Evolutionary conservation across 257 asterid genomes (phyloP).

Genomic region (Anisodus acutangulus): DNA sequence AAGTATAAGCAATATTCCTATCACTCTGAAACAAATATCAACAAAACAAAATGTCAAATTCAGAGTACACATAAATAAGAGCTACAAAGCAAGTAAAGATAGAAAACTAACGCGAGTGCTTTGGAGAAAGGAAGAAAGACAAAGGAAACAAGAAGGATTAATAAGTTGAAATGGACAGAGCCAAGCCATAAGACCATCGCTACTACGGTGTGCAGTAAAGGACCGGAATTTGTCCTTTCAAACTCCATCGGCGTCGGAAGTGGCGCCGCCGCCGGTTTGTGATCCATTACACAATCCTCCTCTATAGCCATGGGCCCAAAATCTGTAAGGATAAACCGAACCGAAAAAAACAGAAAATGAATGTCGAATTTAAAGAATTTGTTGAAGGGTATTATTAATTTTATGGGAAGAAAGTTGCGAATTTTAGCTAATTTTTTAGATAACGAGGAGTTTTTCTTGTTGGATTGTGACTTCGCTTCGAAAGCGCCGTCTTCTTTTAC

Average conservation of each 20-base stretch:
- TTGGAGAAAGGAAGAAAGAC: constrained; percentile 63
- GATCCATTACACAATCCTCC: constrained; percentile 38
- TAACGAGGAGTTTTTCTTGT: neutral
- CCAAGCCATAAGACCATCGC: constrained; percentile 79
- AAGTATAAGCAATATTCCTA: constrained; percentile 65
- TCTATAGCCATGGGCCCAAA: constrained; percentile 28
- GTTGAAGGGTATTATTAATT: neutral
- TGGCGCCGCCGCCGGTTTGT: constrained; percentile 32
- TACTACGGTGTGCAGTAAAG: constrained; percentile 46
- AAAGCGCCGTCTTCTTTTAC: neutral
- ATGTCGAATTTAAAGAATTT: neutral
- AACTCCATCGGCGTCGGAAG: constrained; percentile 61
- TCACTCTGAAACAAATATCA: constrained; percentile 50
- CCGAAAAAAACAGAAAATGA: neutral
- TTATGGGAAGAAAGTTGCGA: neutral
- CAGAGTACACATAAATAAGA: constrained; percentile 13
- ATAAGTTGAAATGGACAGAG: constrained; percentile 56
- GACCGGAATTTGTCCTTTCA: constrained; percentile 52
- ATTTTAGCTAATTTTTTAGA: neutral
- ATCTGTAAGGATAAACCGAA: neutral
- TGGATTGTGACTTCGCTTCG: neutral
- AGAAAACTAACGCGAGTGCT: constrained; percentile 61
- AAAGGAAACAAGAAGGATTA: constrained; percentile 58
- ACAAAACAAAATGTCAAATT: neutral
- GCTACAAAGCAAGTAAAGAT: neutral